phyloP scores from a whole-genome alignment of 225 moss, liverwort and hornwort genomes.

The Asterella californica region DNA sequence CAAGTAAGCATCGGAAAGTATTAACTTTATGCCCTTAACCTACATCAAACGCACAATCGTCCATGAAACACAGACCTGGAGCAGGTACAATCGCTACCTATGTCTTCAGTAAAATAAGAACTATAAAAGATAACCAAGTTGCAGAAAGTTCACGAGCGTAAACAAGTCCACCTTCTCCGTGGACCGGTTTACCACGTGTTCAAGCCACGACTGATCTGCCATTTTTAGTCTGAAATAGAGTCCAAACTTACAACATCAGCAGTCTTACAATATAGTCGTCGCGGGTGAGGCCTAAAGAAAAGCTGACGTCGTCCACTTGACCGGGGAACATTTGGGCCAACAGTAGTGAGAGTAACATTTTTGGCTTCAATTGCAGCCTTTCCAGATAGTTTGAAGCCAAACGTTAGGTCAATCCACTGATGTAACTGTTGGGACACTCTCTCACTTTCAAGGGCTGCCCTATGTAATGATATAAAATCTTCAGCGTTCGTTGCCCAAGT shows the following conservation, averaged over 20 bases:
- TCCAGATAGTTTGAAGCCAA: constrained; percentile 79
- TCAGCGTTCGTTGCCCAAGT: constrained; percentile 57
- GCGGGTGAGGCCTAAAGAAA: constrained; percentile 65
- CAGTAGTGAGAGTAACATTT: constrained; percentile 62
- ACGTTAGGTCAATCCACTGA: constrained; percentile 87
- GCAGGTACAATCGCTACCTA: not conserved
- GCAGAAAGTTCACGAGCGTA: not conserved
- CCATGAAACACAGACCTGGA: not conserved
- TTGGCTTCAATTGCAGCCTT: constrained; percentile 74
- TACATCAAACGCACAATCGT: not conserved
- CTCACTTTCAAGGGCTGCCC: constrained; percentile 75
- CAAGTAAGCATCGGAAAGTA: not conserved
- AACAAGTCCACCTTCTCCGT: not conserved
- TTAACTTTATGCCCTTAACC: not conserved
- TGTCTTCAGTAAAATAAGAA: too few relatives aligned
- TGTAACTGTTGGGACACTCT: constrained; percentile 70
- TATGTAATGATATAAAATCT: constrained; percentile 63
- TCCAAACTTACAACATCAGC: constrained; percentile 45
- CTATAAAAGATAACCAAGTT: not conserved
- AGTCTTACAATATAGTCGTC: constrained; percentile 45
- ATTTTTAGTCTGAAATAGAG: constrained; percentile 16
- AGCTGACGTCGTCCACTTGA: constrained; percentile 79
- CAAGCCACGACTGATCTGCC: not conserved
- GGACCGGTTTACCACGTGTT: not conserved
- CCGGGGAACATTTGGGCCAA: constrained; percentile 53